phyloP scores from a whole-genome alignment of 164 flowering plant species.

The Aristolochia contorta region DNA sequence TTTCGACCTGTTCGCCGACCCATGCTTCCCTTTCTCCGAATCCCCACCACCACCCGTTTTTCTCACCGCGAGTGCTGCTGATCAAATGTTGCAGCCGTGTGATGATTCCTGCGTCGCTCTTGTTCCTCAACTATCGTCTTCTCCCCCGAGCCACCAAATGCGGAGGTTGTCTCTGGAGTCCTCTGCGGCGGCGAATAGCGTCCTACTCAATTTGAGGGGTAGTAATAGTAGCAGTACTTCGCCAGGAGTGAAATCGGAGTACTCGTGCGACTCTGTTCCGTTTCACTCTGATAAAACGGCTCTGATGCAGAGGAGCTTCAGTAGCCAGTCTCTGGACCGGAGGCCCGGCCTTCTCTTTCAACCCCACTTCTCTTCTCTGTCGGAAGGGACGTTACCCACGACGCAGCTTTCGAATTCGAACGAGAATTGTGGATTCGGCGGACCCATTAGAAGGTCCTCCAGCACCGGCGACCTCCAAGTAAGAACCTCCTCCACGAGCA shows the following conservation, averaged over 20 bases:
- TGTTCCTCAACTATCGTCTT: conserved; percentile 22
- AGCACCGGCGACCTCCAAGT: conserved; percentile 88
- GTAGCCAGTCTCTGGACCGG: conserved; percentile 44
- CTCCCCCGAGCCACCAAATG: conserved; percentile 46
- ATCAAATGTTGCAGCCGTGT: conserved; percentile 2
- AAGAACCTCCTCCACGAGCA: too few species aligned
- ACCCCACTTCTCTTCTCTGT: conserved; percentile 29
- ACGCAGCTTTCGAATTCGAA: conserved; percentile 28
- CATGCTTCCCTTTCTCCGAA: conserved; percentile 30
- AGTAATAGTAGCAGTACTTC: not conserved
- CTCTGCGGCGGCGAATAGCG: conserved; percentile 10
- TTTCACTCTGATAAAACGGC: conserved; percentile 11
- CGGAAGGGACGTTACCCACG: conserved; percentile 24
- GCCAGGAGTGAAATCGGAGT: conserved; percentile 32
- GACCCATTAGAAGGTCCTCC: conserved; percentile 57
- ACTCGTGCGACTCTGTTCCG: conserved; percentile 14
- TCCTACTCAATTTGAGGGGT: conserved; percentile 13
- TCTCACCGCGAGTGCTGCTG: conserved; percentile 10
- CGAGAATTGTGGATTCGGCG: conserved; percentile 21
- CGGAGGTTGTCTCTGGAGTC: conserved; percentile 29
- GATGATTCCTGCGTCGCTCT: conserved; percentile 4
- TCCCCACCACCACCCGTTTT: conserved; percentile 13
- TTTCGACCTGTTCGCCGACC: conserved; percentile 32
- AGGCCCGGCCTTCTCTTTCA: conserved; percentile 24
- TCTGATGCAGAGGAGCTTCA: conserved; percentile 58